Percentiles rank a stretch among this genome's conserved stretches.
Evolutionary conservation across 148 eudicot genomes (phyloP).

Genomic region (Chenopodium berlandieri): DNA sequence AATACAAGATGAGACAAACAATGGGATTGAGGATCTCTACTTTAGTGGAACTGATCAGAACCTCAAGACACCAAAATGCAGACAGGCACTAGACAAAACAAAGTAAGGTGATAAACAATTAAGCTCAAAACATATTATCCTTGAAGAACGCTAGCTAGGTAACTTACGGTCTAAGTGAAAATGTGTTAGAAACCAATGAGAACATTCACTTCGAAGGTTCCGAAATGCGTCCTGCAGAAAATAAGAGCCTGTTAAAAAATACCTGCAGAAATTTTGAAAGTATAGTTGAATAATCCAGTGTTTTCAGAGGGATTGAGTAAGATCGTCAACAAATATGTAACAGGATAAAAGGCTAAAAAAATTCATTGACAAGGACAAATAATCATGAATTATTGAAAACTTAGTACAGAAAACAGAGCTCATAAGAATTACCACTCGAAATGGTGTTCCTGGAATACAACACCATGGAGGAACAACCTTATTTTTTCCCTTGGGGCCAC

Average conservation of each 20-base stretch:
- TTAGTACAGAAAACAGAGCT: neutral
- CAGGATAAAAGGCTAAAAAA: neutral
- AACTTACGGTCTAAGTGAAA: conserved; percentile 92
- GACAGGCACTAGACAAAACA: neutral
- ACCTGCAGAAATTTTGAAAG: conserved; percentile 3
- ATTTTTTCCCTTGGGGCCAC: conserved; percentile 7
- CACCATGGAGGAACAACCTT: conserved; percentile 57
- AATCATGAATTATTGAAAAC: neutral
- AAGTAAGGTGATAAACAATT: neutral
- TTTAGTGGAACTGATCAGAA: neutral
- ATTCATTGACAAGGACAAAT: neutral
- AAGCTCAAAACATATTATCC: neutral
- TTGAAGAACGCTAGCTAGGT: conserved; percentile 1
- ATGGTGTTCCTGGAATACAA: conserved; percentile 76
- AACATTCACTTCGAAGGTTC: conserved; percentile 78
- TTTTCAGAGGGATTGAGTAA: neutral
- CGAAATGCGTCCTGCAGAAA: conserved; percentile 85
- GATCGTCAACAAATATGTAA: neutral
- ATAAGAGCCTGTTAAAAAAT: conserved; percentile 21
- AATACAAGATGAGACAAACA: neutral
- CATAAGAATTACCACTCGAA: conserved; percentile 70
- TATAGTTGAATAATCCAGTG: conserved; percentile 6
- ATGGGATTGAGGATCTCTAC: neutral
- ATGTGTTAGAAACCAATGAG: conserved; percentile 93
- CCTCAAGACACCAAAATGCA: neutral